Base-by-base conservation (phyloP, 768 basidiomycete genomes). In the Panellus pusillus region DNA sequence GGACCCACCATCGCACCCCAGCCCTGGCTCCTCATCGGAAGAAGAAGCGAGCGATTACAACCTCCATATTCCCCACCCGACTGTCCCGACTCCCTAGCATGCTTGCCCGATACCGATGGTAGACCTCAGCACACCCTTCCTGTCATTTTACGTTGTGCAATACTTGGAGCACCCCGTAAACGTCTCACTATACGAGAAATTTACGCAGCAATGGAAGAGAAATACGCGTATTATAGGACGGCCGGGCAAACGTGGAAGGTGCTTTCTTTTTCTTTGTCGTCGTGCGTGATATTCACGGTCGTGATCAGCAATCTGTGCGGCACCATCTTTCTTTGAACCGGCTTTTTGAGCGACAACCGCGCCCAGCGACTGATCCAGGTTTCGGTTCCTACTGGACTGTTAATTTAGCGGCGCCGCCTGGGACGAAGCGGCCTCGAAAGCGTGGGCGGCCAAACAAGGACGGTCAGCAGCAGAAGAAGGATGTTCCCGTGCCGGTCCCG, bases 371-470 rank as follows among this genome's bases (percentile, higher is more conserved):
- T 28, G 89, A 91, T 66, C 90, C 90, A 12, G 90, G 90, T 14
- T 90, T 91, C 66, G 90, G 90, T 18, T 91, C 89, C 11, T 91
- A 92, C 65, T 92, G 90, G 90, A 91, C 89, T 32, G 90, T 92
- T n/a, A 91, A 91, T 68, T 76, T 91, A 18, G 68, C 80, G 44
- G 90, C 90, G n/a, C 89, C 89, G 12, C 89, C 89, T 2, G 90
- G 90, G 18, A 91, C 89, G 1, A 92, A 92, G 70, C 82, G 90
- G 52, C 90, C 90, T 39, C 81, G 90, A 18, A 92, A 91, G 66
- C 81, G 90, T 52, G 88, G 88, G 20, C 78, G 86, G 17, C 70
- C 80, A 9, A 80, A 77, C 53, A 83, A 84, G 64, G 74, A 76
- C 17, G 62, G 50, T 12, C 44, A 6, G 6, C 14, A 9, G 32